phyloP scores from a whole-genome alignment of 805 yeast genomes.

The Candida namnaoensis region DNA sequence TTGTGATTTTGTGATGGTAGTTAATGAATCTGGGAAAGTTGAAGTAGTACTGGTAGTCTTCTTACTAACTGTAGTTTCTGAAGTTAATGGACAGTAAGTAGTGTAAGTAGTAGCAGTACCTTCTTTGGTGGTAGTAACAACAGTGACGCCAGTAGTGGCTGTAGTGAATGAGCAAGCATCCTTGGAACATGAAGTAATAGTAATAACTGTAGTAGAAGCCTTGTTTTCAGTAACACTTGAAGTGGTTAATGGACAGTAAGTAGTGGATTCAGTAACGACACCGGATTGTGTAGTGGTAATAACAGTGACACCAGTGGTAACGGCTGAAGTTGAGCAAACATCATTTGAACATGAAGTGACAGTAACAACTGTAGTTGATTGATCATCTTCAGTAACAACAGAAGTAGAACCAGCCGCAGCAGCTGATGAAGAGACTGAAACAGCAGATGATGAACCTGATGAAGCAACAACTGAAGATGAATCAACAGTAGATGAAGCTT shows the following conservation, averaged over 20 bases:
- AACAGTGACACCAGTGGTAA: constrained; percentile 9
- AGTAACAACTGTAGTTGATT: background rate
- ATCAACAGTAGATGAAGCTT: constrained; percentile 20
- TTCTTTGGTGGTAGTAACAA: too few relatives aligned
- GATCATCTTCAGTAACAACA: constrained; percentile 2
- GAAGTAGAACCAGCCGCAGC: constrained; percentile 11
- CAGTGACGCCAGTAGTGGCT: background rate
- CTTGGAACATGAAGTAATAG: too few relatives aligned
- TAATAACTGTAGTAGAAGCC: constrained; percentile 18
- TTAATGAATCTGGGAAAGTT: too few relatives aligned
- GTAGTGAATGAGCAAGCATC: background rate
- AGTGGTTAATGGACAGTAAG: constrained; percentile 18
- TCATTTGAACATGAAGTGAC: constrained; percentile 2
- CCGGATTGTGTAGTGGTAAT: constrained; percentile 11
- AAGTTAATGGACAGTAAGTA: too few relatives aligned
- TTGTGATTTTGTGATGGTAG: too few relatives aligned
- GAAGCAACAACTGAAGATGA: constrained; percentile 10
- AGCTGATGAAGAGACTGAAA: constrained; percentile 18
- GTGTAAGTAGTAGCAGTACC: too few relatives aligned
- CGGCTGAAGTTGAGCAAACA: constrained; percentile 1
- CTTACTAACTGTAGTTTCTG: too few relatives aligned
- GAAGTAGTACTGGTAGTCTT: too few relatives aligned
- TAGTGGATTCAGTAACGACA: constrained; percentile 5
- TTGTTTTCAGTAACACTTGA: constrained; percentile 5
- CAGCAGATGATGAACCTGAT: constrained; percentile 5